phyloP scores from a whole-genome alignment of 345 rosid genomes.

The Acer yangbiense region DNA sequence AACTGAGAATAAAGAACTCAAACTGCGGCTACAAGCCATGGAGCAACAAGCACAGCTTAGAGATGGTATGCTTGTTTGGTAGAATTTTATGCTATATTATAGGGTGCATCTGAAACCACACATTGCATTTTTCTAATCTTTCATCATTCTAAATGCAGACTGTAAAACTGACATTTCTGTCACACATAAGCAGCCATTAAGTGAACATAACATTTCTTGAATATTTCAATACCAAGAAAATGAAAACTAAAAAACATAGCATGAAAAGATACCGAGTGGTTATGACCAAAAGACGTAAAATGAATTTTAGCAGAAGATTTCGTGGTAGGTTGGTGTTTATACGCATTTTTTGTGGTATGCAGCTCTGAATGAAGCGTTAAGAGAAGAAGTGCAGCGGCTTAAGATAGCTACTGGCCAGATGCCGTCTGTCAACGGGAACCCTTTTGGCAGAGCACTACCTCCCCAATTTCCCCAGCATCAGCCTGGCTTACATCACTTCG shows the following conservation, averaged over 20 bases:
- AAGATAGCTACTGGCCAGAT: slow-evolving; percentile 75
- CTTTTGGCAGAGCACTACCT: slow-evolving; percentile 43
- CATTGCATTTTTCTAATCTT: neutral
- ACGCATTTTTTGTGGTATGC: slow-evolving; percentile 23
- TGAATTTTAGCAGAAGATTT: neutral
- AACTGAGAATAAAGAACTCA: slow-evolving; percentile 70
- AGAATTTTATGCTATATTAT: neutral
- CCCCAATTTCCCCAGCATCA: slow-evolving; percentile 57
- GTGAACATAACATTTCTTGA: neutral
- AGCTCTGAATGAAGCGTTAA: slow-evolving; percentile 82
- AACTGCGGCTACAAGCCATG: slow-evolving; percentile 71
- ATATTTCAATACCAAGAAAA: neutral
- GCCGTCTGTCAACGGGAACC: slow-evolving; percentile 59
- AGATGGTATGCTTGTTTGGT: slow-evolving; percentile 47
- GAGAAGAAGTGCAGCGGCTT: slow-evolving; percentile 90
- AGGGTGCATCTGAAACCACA: neutral
- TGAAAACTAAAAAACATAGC: neutral
- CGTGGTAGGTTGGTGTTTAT: neutral
- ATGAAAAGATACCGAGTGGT: neutral
- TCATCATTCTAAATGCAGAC: neutral
- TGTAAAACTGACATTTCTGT: too few relatives aligned
- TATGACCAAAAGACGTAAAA: neutral
- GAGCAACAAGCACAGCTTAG: slow-evolving; percentile 77
- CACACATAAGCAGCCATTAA: neutral
- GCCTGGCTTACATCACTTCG: slow-evolving; percentile 48